phyloP scores from a whole-genome alignment of 2,329 filamentous ascomycete species.

The Stachybotrys echinatus region DNA sequence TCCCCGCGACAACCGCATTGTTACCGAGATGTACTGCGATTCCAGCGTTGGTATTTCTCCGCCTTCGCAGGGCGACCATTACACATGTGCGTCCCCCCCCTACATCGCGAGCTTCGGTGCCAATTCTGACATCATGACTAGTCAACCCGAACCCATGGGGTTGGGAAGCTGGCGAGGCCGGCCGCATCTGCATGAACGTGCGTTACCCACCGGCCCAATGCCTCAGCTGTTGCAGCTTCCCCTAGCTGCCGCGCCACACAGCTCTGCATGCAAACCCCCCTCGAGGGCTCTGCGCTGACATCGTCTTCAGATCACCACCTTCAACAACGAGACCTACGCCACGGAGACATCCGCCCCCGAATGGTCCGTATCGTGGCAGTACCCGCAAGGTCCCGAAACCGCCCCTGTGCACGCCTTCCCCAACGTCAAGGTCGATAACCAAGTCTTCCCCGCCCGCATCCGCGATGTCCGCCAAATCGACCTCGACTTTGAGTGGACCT shows the following conservation, averaged over 20 bases:
- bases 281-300: slow-evolving; percentile 5
- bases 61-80: slow-evolving; percentile 7
- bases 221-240: too few species aligned
- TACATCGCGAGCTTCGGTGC: background rate
- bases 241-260: too few species aligned
- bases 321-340: slow-evolving; percentile 45
- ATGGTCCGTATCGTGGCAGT: slow-evolving; percentile 50
- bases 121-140: slow-evolving; percentile 18
- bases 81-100: slow-evolving; percentile 3
- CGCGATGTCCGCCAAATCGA: slow-evolving; percentile 30
- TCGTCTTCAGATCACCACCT: slow-evolving; percentile 35
- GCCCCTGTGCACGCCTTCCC: slow-evolving; percentile 50
- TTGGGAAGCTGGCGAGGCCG: slow-evolving; percentile 28
- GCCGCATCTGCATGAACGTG: slow-evolving; percentile 48
- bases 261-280: too few species aligned
- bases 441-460: slow-evolving; percentile 37
- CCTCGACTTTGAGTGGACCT: slow-evolving; percentile 44
- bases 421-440: slow-evolving; percentile 42
- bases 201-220: slow-evolving; percentile 23
- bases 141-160: slow-evolving; percentile 55
- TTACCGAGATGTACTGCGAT: slow-evolving; percentile 33
- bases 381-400: slow-evolving; percentile 30
- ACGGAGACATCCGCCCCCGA: slow-evolving; percentile 39
- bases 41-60: slow-evolving; percentile 40
- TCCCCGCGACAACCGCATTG: slow-evolving; percentile 22